Base-by-base conservation (phyloP, 495 filamentous ascomycete genomes). In the Penicillium salamii region DNA sequence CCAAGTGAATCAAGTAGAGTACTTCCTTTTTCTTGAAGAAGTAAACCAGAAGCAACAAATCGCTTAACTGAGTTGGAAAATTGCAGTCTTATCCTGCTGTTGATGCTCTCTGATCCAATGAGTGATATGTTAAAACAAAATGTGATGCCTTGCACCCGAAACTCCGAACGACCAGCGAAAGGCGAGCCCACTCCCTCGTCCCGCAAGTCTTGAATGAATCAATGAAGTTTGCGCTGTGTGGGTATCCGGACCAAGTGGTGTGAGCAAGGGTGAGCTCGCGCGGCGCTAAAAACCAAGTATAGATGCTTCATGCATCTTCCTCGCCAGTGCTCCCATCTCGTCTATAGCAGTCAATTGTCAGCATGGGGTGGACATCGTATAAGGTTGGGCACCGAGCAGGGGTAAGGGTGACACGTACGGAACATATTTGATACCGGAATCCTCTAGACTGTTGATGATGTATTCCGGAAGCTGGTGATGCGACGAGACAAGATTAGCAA, bases 361-460 rank as follows among this genome's bases (percentile, higher is more conserved):
- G 55, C 32, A 42, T 36, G 26, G n/a, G 1, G 9, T 12, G 29
- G 15, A 15, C 21, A n/a, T 3, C 44, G 6, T 24, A 19, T 44
- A 37, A 8, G 44, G 18, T 24, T n/a, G 18, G 6, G 6, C 14
- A 9, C 20, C 39, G 24, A 23, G 9, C 18, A 29, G 29, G 19
- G 7, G 7, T 29, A 38, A 1, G 23, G 18, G 38, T 5, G 39
- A 17, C 33, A 69, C 74, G 35, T 63, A 76, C 69, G 87, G 86
- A 34, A 90, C 83, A 50, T 88, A 89, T 63, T 80, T 80, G 33
- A 84, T 73, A 29, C 85, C 79, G 29, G 80, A 84, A 62, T 88
- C 85, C 64, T 89, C 84, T 34, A 91, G 66, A 33, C 70, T 70
- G 35, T 75, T 71, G 31, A 84, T 74, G 17, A 88, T 78, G 42